These are phyloP conservation scores for Colletotrichum scovillei DNA, from an alignment of 2,329 filamentous ascomycete species.

Conservation along the genomic window DNA sequence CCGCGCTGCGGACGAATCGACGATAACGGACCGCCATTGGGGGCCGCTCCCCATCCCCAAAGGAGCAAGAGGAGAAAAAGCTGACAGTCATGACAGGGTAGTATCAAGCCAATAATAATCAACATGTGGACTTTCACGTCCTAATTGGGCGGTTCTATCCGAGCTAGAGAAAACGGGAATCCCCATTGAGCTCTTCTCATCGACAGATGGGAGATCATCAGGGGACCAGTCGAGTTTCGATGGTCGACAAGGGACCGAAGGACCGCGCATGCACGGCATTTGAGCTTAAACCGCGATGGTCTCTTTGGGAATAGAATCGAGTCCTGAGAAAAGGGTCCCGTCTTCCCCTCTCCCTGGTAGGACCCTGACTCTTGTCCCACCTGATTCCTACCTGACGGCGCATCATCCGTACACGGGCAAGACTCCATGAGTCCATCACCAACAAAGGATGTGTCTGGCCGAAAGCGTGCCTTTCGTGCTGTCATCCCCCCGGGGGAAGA, in stretches of 20 bases:
- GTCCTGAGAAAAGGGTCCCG: background rate
- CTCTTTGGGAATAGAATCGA: background rate
- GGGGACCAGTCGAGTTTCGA: background rate
- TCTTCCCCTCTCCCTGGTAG: background rate
- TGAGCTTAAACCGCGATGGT: background rate
- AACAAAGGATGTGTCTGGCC: background rate
- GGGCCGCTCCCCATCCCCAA: background rate
- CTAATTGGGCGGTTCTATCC: conserved; percentile 13
- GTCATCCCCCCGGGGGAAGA: background rate
- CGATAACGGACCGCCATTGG: conserved; percentile 20
- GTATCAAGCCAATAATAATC: background rate
- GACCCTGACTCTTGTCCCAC: conserved; percentile 4
- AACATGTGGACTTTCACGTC: background rate
- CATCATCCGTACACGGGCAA: background rate
- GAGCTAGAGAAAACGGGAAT: background rate
- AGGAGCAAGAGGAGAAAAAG: background rate
- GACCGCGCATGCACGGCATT: background rate
- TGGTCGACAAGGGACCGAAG: background rate
- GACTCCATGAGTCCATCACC: conserved; percentile 22
- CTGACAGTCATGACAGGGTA: background rate
- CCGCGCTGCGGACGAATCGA: background rate
- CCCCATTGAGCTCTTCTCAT: background rate
- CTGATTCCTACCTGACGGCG: conserved; percentile 30
- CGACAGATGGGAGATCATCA: background rate
- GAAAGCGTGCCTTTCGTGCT: background rate